A percentile compares a stretch with the other conserved stretches of the same genome.
phyloP scores from a whole-genome alignment of 1,284 basidiomycete species.

The Hemileia vastatrix region DNA sequence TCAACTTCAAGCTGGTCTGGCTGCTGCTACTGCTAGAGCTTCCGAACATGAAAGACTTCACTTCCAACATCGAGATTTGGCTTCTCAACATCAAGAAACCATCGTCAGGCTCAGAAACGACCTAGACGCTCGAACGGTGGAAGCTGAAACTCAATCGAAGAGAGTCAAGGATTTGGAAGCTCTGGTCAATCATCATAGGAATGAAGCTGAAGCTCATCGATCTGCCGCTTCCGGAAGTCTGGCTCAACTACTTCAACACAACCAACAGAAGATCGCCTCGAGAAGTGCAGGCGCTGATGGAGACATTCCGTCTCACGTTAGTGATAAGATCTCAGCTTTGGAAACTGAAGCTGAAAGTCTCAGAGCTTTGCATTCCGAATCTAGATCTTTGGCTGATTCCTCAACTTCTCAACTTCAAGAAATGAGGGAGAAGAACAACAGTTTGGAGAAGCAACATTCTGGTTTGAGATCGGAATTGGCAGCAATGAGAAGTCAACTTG shows the following conservation, averaged over 20 bases:
- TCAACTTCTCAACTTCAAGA: conserved; percentile 61
- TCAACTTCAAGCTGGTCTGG: conserved; percentile 68
- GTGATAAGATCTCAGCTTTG: conserved; percentile 37
- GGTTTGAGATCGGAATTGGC: conserved; percentile 66
- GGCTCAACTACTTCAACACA: conserved; percentile 35
- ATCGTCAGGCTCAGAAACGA: conserved; percentile 67
- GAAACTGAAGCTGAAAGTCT: conserved; percentile 37
- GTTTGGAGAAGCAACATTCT: conserved; percentile 62
- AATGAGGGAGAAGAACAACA: conserved; percentile 56
- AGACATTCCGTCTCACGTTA: conserved; percentile 29
- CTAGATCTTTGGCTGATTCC: conserved; percentile 31
- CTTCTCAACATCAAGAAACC: conserved; percentile 63
- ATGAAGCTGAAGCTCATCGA: conserved; percentile 38
- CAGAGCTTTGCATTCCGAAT: conserved; percentile 37
- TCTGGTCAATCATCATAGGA: conserved; percentile 5
- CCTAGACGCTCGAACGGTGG: conserved; percentile 60
- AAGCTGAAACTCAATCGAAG: conserved; percentile 61
- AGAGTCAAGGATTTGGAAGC: conserved; percentile 64
- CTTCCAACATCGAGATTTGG: too few relatives aligned
- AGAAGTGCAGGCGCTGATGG: conserved; percentile 24
- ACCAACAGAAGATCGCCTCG: conserved; percentile 25
- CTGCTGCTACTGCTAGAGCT: conserved; percentile 63
- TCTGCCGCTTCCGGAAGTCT: conserved; percentile 36
- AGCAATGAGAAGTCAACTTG: conserved; percentile 65
- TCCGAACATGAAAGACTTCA: conserved; percentile 70